Percentiles rank a stretch among this genome's conserved stretches.
Evolutionary conservation across 805 yeast genomes (phyloP).

Genomic region (Schizosaccharomyces osmophilus): DNA sequence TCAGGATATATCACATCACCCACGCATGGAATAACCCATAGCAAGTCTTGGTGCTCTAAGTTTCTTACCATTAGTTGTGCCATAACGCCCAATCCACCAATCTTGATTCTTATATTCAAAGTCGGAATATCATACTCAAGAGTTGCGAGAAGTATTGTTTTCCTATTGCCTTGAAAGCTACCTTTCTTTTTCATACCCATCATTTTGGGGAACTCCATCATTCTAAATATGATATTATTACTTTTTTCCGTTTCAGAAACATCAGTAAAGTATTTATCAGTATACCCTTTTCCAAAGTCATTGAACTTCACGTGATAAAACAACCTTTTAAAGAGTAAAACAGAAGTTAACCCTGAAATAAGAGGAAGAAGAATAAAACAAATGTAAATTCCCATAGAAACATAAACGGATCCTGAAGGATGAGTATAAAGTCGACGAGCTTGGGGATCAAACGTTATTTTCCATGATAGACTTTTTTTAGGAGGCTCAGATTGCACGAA

Average conservation of each 20-base stretch:
- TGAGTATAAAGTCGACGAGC: neutral
- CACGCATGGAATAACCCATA: slow-evolving; percentile 3
- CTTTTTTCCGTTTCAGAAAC: too few relatives aligned
- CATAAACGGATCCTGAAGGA: neutral
- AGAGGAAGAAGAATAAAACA: neutral
- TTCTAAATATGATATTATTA: too few relatives aligned
- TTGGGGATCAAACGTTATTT: neutral
- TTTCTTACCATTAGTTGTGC: slow-evolving; percentile 2
- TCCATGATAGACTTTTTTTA: neutral
- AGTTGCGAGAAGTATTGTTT: neutral
- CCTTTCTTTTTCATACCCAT: neutral
- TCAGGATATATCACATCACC: slow-evolving; percentile 1
- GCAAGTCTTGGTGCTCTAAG: slow-evolving; percentile 1
- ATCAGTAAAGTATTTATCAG: too few relatives aligned
- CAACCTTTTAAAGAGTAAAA: neutral
- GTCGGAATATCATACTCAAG: slow-evolving; percentile 2
- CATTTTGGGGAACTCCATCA: too few relatives aligned
- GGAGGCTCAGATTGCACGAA: neutral
- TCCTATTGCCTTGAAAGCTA: neutral
- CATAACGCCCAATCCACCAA: slow-evolving; percentile 3
- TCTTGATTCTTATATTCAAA: slow-evolving; percentile 1
- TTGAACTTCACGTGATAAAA: slow-evolving; percentile 2
- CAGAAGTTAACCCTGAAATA: neutral
- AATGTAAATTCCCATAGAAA: neutral
- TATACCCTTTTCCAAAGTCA: neutral